Evolutionary conservation across 2,329 filamentous ascomycete species (phyloP), one percentile per base, ranked within the genome.

Genomic region (Cercospora zeae-maydis): DNA sequence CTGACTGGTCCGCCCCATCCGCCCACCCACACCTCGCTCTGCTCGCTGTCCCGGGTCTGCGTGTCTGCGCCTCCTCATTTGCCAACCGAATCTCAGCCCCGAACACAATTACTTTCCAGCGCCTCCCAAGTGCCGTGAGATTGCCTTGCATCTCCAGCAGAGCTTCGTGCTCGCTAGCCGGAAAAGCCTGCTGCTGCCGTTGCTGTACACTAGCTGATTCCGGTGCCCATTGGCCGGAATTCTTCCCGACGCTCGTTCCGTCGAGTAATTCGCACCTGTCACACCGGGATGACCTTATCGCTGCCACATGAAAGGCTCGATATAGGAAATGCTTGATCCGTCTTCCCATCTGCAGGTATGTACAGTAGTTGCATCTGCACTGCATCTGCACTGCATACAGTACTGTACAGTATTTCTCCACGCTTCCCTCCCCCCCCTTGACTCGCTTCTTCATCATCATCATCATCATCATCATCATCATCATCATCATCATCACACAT

Each of bases 211-310:
- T 59, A 52, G 57, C 57, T 59, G 52, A 59, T 59, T 52, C 57
- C 19, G 16, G 37, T 54, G 55, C 59, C 53, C 53, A 66, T 66
- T 66, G 66, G 64, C 49, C 39, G 56, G 54, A 52, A 49, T 37
- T 52, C 30, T 7, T 11, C 47, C 53, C 27, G 21, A 49, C 36
- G 24, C 36, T 13, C 21, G 37, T 62, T 66, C 31, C 51, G 61
- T 63, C 52, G 65, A 66, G 66, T 69, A 59, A 70, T 70, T 68
- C 60, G 58, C 45, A 58, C 49, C 49, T 61, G 59, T 27, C 24
- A 39, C 49, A n/a, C n/a, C n/a, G n/a, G n/a, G n/a, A n/a, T n/a
- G 39, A 42, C 53, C 68, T 69, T 70, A 70, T 71, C 69, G 69
- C 62, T 21, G 30, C 59, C 63, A 64, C 62, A 53, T 66, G 64